Evolutionary conservation across 768 basidiomycete genomes (phyloP).

Genomic region (Leucocoprinus sp.): DNA sequence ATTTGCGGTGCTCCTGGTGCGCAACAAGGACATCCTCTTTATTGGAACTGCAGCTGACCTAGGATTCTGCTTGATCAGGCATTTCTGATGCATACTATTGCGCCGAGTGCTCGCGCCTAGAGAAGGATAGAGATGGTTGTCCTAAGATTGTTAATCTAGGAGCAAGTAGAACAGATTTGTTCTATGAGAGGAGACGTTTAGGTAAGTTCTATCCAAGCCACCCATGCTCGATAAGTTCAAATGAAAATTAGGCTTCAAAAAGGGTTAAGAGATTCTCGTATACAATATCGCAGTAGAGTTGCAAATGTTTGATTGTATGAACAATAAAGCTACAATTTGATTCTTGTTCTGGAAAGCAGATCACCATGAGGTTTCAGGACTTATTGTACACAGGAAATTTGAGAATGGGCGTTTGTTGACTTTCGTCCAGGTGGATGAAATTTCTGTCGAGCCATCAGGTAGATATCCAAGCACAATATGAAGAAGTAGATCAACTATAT

Average conservation of each 20-base stretch:
- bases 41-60: neutral
- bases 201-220: conserved; percentile 34
- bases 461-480: neutral
- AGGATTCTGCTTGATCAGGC: conserved; percentile 38
- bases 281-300: neutral
- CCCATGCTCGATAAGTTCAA: neutral
- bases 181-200: conserved; percentile 83
- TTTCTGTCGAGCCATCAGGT: conserved; percentile 26
- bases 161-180: conserved; percentile 84
- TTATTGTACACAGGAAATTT: conserved; percentile 49
- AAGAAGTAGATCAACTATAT: conserved; percentile 15
- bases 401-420: conserved; percentile 47
- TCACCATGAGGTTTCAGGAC: neutral
- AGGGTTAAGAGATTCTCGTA: conserved; percentile 30
- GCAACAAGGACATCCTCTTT: conserved; percentile 12
- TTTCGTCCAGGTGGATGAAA: conserved; percentile 48
- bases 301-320: neutral
- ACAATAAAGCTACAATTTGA: neutral
- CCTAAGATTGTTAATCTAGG: conserved; percentile 98
- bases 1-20: conserved; percentile 93
- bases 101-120: conserved; percentile 91
- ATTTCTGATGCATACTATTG: conserved; percentile 99
- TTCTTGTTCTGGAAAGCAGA: neutral
- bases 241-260: conserved; percentile 55
- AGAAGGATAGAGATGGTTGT: conserved; percentile 97